Conservation (phyloP, 768 basidiomycete species). For the Candolleomyces efflorescens region DNA sequence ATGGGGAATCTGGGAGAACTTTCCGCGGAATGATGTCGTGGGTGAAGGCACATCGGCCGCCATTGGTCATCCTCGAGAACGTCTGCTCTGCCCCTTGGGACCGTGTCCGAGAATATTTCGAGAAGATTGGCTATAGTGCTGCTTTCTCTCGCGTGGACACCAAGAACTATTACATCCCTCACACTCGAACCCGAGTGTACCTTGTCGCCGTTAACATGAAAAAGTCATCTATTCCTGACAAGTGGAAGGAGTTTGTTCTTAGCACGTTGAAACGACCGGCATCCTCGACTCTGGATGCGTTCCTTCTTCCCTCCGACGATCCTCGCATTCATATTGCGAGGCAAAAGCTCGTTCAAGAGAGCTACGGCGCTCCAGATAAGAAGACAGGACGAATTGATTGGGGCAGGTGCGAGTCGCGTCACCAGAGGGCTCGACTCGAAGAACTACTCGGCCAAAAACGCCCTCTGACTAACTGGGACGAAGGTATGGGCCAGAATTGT, state of each 20-base stretch:
- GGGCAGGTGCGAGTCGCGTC: slow-evolving; percentile 89
- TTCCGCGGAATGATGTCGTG: slow-evolving; percentile 95
- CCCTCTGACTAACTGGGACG: slow-evolving; percentile 90
- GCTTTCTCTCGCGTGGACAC: slow-evolving; percentile 68
- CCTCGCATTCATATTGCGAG: slow-evolving; percentile 87
- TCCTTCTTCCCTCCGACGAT: slow-evolving; percentile 88
- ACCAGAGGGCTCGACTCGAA: slow-evolving; percentile 82
- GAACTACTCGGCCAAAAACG: slow-evolving; percentile 79
- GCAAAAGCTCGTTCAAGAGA: slow-evolving; percentile 74
- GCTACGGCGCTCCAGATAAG: slow-evolving; percentile 58
- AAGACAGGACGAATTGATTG: slow-evolving; percentile 80
- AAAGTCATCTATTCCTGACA: slow-evolving; percentile 52
- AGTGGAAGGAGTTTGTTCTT: slow-evolving; percentile 63
- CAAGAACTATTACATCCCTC: slow-evolving; percentile 90
- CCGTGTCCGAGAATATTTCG: slow-evolving; percentile 72
- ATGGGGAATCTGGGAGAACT: slow-evolving; percentile 91
- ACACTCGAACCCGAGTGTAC: slow-evolving; percentile 89
- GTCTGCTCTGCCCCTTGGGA: slow-evolving; percentile 90
- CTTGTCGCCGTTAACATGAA: slow-evolving; percentile 73
- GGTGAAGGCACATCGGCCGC: slow-evolving; percentile 82
- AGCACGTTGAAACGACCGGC: slow-evolving; percentile 74
- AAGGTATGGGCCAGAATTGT: slow-evolving; percentile 46
- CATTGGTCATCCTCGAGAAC: slow-evolving; percentile 92
- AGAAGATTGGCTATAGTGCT: slow-evolving; percentile 72
- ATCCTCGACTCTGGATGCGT: slow-evolving; percentile 86